Percentiles rank a stretch among this genome's conserved stretches.
Evolutionary conservation across 192 early-diverging fungal genomes (phyloP).

Genomic region (Dimargaris verticillata): DNA sequence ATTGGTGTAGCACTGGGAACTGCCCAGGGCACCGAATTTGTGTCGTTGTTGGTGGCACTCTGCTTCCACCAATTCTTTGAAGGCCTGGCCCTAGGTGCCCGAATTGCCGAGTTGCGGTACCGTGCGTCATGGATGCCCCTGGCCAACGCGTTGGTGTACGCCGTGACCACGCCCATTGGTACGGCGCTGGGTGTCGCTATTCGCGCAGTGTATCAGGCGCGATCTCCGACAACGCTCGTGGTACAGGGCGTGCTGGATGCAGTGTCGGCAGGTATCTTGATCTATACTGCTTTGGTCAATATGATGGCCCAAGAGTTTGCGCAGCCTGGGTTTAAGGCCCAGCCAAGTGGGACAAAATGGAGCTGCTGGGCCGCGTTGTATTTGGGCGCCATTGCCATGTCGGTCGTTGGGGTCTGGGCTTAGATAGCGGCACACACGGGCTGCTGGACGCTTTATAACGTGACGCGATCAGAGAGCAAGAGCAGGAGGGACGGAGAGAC

Average conservation of each 20-base stretch:
- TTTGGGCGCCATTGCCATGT: conserved; percentile 55
- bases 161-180: conserved; percentile 72
- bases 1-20: conserved; percentile 52
- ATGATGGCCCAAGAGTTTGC: conserved; percentile 58
- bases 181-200: conserved; percentile 61
- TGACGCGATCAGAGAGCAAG: no score
- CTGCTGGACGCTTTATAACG: no score
- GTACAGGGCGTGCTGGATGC: conserved; percentile 64
- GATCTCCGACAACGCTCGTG: conserved; percentile 33
- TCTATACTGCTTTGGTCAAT: conserved; percentile 62
- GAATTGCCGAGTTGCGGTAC: conserved; percentile 37
- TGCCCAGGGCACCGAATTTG: conserved; percentile 34
- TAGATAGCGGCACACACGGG: conserved; percentile 24
- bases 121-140: conserved; percentile 16
- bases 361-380: conserved; percentile 44
- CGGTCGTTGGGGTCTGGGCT: conserved; percentile 62
- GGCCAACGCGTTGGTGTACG: conserved; percentile 39
- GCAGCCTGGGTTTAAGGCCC: conserved; percentile 26
- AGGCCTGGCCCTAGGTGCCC: conserved; percentile 60
- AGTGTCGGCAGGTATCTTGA: conserved; percentile 62
- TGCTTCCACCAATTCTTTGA: conserved; percentile 64
- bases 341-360: conserved; percentile 18
- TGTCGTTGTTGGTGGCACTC: conserved; percentile 41
- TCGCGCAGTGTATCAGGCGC: conserved; percentile 36
- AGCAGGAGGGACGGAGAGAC: no score